Evolutionary conservation across 2,329 filamentous ascomycete species (phyloP).

Genomic region (Xenoacremonium recifei): DNA sequence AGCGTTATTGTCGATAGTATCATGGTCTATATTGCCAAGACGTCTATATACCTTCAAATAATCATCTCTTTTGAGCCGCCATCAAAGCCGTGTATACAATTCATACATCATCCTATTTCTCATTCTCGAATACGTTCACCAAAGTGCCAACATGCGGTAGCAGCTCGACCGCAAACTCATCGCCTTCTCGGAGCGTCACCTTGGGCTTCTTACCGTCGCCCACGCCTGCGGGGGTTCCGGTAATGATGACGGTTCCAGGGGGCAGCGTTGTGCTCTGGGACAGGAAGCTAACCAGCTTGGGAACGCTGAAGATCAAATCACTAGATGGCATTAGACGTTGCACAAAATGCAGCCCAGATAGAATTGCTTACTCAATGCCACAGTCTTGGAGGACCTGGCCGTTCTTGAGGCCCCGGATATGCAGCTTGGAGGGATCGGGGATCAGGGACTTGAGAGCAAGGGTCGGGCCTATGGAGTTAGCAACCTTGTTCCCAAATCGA

Average conservation of each 20-base stretch:
- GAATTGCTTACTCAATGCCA: conserved; percentile 20
- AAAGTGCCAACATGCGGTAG: conserved; percentile 41
- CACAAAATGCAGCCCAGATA: too few species aligned
- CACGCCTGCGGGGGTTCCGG: conserved; percentile 67
- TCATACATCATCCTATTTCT: conserved; percentile 12
- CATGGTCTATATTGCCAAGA: too few species aligned
- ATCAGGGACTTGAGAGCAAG: conserved; percentile 59
- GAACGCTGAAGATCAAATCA: conserved; percentile 62
- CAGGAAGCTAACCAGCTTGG: conserved; percentile 56
- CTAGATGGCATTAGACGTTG: conserved; percentile 28
- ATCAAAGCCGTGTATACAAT: too few species aligned
- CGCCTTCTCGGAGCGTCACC: conserved; percentile 66
- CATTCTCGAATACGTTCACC: conserved; percentile 31
- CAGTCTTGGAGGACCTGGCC: conserved; percentile 33
- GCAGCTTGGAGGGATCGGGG: conserved; percentile 54
- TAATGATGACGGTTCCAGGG: conserved; percentile 63
- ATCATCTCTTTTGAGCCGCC: too few species aligned
- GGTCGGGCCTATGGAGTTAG: conserved; percentile 54
- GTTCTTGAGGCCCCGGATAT: conserved; percentile 57
- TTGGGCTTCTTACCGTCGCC: conserved; percentile 67
- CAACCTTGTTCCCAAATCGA: background rate
- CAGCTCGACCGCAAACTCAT: conserved; percentile 48
- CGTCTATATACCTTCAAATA: too few species aligned
- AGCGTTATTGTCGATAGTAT: too few species aligned
- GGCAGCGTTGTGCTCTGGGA: conserved; percentile 61